Conservation (phyloP, 176 grass and related monocot genomes). For the Carex pumila region DNA sequence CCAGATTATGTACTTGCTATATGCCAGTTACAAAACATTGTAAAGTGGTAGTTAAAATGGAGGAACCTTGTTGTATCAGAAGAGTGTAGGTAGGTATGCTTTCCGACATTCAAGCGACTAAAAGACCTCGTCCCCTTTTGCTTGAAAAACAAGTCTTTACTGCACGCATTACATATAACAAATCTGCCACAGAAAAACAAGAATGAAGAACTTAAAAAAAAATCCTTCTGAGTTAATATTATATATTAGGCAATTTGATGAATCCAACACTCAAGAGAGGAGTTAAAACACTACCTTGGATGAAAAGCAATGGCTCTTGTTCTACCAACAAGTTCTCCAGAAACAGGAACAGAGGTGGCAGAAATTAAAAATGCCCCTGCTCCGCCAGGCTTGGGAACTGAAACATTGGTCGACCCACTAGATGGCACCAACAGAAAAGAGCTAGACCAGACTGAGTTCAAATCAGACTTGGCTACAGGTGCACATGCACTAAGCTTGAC, state of each 20-base stretch:
- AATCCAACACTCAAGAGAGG: background rate
- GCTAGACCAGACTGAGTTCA: constrained; percentile 60
- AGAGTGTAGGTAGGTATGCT: constrained; percentile 95
- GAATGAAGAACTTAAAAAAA: constrained; percentile 1
- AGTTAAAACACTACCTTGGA: constrained; percentile 59
- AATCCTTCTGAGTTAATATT: constrained; percentile 6
- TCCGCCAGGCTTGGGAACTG: constrained; percentile 55
- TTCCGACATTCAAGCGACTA: constrained; percentile 57
- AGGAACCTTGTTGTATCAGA: constrained; percentile 74
- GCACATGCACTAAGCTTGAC: constrained; percentile 73
- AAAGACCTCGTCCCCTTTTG: constrained; percentile 85
- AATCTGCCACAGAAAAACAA: constrained; percentile 42
- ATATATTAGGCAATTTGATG: background rate
- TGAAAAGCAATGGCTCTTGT: constrained; percentile 84
- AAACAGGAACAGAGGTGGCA: constrained; percentile 68
- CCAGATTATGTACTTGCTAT: background rate
- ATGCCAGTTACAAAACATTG: background rate
- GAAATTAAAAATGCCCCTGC: constrained; percentile 76
- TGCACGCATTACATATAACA: constrained; percentile 96
- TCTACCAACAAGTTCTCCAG: constrained; percentile 71
- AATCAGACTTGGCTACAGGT: constrained; percentile 36
- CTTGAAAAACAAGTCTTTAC: constrained; percentile 66
- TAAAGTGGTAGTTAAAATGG: background rate
- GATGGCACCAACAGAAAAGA: constrained; percentile 69
- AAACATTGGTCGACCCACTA: constrained; percentile 69